phyloP scores from a whole-genome alignment of 208 protist genomes.

The Wallacemonas sp. region DNA sequence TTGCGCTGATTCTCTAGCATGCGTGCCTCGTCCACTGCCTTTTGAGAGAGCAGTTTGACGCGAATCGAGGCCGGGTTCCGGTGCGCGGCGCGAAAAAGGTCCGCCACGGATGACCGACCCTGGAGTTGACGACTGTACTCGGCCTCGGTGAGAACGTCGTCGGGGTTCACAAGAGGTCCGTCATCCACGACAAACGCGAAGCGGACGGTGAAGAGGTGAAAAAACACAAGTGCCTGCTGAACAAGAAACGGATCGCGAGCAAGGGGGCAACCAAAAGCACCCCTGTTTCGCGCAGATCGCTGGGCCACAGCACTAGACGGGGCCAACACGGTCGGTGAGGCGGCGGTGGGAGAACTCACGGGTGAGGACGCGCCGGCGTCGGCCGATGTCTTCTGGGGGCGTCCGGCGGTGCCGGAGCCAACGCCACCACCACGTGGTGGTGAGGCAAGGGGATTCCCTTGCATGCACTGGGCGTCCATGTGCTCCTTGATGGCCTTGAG shows the following conservation, averaged over 20 bases:
- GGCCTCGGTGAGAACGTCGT: constrained; percentile 75
- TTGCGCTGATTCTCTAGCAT: constrained; percentile 49
- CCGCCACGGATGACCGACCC: constrained; percentile 53
- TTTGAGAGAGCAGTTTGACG: constrained; percentile 51
- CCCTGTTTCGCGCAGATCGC: neutral
- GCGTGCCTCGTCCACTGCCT: constrained; percentile 37
- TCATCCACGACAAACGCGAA: constrained; percentile 76
- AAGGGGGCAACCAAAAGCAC: constrained; percentile 47
- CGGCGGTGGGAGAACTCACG: neutral
- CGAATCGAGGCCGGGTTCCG: constrained; percentile 59
- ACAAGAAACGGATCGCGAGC: constrained; percentile 81
- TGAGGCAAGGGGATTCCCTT: neutral
- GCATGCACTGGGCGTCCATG: neutral
- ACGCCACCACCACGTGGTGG: constrained; percentile 17
- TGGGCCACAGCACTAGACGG: no score
- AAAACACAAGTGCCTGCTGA: constrained; percentile 81
- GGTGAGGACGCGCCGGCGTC: neutral
- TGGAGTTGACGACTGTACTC: constrained; percentile 67
- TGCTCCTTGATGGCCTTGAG: constrained; percentile 23
- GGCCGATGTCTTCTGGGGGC: neutral
- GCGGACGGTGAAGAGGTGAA: constrained; percentile 49
- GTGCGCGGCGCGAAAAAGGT: constrained; percentile 80
- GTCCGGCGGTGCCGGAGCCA: constrained; percentile 15
- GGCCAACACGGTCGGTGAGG: neutral
- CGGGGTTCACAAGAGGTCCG: constrained; percentile 48